A percentile compares a stretch with the other conserved stretches of the same genome.
Evolutionary conservation across 2,329 filamentous ascomycete genomes (phyloP).

Genomic region (Neofusicoccum cordaticola): DNA sequence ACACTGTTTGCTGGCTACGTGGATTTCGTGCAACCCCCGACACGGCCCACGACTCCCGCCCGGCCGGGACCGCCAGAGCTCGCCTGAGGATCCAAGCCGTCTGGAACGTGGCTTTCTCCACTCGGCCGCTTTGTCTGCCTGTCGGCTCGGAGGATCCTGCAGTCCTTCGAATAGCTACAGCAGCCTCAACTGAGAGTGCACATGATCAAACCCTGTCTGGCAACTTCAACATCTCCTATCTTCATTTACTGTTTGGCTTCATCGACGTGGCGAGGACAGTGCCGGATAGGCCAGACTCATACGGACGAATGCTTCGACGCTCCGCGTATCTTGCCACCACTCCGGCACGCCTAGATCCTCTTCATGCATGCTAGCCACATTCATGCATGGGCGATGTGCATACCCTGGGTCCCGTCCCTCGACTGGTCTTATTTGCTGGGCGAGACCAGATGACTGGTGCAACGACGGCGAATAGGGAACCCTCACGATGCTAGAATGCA

Average conservation of each 20-base stretch:
- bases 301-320: no score
- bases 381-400: not conserved
- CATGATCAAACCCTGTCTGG: not conserved
- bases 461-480: not conserved
- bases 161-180: not conserved
- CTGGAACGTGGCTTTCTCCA: not conserved
- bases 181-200: no score
- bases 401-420: not conserved
- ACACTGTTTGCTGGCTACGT: not conserved
- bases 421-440: not conserved
- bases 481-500: not conserved
- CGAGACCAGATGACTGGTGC: conserved; percentile 1
- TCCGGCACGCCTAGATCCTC: not conserved
- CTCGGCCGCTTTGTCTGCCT: not conserved
- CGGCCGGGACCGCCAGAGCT: not conserved
- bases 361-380: not conserved
- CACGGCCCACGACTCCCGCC: not conserved
- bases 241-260: not conserved
- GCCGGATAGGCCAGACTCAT: no score
- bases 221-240: not conserved
- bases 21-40: not conserved
- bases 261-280: not conserved
- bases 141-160: not conserved
- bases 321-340: not conserved
- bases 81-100: not conserved